These are phyloP conservation scores for Ogataea naganishii DNA, from an alignment of 805 yeast species.

Conservation along the genomic window DNA sequence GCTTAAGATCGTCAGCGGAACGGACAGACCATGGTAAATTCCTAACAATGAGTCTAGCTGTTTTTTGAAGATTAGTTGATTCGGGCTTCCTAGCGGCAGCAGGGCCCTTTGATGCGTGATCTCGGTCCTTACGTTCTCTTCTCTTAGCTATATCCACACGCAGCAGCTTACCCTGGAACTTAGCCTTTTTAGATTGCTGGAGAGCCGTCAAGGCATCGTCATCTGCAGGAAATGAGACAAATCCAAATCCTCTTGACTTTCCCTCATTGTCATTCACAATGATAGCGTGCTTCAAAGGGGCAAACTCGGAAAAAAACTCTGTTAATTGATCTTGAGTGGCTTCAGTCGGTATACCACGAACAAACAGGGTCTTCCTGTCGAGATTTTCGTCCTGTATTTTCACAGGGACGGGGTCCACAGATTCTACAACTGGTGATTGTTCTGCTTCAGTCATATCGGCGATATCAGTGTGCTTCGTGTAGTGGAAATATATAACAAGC, in stretches of 20 bases:
- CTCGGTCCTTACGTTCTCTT: conserved; percentile 60
- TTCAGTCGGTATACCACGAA: conserved; percentile 72
- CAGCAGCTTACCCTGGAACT: conserved; percentile 57
- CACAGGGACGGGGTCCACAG: conserved; percentile 1
- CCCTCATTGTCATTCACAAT: conserved; percentile 73
- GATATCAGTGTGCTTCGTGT: too few relatives aligned
- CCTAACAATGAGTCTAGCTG: conserved; percentile 80
- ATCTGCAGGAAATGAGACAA: conserved; percentile 78
- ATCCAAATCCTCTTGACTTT: conserved; percentile 89
- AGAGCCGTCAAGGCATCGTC: conserved; percentile 80
- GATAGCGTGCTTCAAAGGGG: conserved; percentile 93
- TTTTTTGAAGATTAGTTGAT: conserved; percentile 31
- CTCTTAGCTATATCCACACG: conserved; percentile 86
- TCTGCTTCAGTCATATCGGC: too few relatives aligned
- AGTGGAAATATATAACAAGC: not conserved
- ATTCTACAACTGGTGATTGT: too few relatives aligned
- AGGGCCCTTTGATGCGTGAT: conserved; percentile 9
- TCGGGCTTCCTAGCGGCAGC: conserved; percentile 27
- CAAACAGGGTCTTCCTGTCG: conserved; percentile 67
- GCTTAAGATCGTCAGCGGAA: conserved; percentile 61
- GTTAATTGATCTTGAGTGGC: conserved; percentile 78
- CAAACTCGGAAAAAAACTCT: conserved; percentile 82
- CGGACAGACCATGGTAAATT: conserved; percentile 96
- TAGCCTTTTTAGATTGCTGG: conserved; percentile 52
- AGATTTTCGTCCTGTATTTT: conserved; percentile 21